Percentiles rank a stretch among this genome's conserved stretches.
Evolutionary conservation across 306 rosid species (phyloP).

Genomic region (Sophora flavescens): DNA sequence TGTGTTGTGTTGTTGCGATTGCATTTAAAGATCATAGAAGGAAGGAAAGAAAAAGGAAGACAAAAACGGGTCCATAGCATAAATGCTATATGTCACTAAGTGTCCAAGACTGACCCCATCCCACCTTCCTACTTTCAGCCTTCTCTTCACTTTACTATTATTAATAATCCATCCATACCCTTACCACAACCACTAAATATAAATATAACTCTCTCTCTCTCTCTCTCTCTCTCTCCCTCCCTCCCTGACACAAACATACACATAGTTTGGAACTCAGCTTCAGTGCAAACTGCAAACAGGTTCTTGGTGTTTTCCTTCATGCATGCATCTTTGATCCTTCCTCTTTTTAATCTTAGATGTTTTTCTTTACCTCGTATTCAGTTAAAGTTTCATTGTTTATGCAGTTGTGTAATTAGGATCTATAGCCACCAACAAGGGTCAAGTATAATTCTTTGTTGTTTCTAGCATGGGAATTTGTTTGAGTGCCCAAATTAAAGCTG

Average conservation of each 20-base stretch:
- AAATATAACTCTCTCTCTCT: conserved; percentile 27
- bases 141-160: conserved; percentile 10
- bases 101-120: neutral
- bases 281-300: conserved; percentile 25
- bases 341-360: neutral
- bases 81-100: neutral
- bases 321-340: neutral
- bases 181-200: neutral
- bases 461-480: conserved; percentile 68
- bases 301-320: conserved; percentile 27
- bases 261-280: neutral
- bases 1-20: too few species aligned
- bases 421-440: conserved; percentile 34
- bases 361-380: neutral
- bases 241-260: neutral
- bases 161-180: conserved; percentile 21
- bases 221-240: conserved; percentile 43
- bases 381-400: conserved; percentile 8
- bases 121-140: conserved; percentile 31
- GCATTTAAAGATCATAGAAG: too few species aligned
- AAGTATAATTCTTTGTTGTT: conserved; percentile 18
- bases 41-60: too few species aligned
- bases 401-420: conserved; percentile 34
- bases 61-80: conserved; percentile 33
- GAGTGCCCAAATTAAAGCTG: conserved; percentile 64